Percentiles rank a stretch among this genome's conserved stretches.
Conservation (phyloP, 768 basidiomycete genomes). For the Calocybe cyanea region DNA sequence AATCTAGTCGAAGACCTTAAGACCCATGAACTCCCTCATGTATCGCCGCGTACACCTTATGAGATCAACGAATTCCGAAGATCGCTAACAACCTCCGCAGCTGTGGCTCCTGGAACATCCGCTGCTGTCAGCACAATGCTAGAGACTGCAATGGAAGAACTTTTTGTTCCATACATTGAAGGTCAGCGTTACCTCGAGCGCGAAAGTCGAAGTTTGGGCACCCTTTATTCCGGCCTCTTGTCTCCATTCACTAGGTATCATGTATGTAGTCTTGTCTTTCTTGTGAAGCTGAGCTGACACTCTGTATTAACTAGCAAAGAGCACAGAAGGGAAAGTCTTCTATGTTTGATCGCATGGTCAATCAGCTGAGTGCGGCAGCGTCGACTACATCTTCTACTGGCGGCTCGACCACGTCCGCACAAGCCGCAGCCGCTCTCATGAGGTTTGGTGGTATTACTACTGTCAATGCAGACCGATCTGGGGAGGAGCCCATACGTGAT, state of each 20-base stretch:
- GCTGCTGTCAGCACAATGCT: slow-evolving; percentile 78
- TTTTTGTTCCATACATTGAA: slow-evolving; percentile 93
- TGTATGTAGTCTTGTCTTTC: slow-evolving; percentile 41
- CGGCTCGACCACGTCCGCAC: slow-evolving; percentile 66
- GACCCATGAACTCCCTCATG: slow-evolving; percentile 77
- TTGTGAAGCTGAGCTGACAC: slow-evolving; percentile 7
- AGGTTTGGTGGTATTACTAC: slow-evolving; percentile 81
- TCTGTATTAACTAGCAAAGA: slow-evolving; percentile 39
- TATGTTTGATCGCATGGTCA: slow-evolving; percentile 89
- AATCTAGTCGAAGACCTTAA: slow-evolving; percentile 88
- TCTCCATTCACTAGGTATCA: slow-evolving; percentile 83
- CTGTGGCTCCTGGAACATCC: slow-evolving; percentile 42
- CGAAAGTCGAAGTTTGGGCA: slow-evolving; percentile 79
- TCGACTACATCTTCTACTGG: slow-evolving; percentile 58
- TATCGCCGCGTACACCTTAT: slow-evolving; percentile 58
- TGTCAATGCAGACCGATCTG: slow-evolving; percentile 43
- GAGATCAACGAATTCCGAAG: slow-evolving; percentile 61
- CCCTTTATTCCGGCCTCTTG: slow-evolving; percentile 73
- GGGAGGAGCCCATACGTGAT: slow-evolving; percentile 70
- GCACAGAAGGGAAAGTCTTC: slow-evolving; percentile 67
- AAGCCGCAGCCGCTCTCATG: slow-evolving; percentile 85
- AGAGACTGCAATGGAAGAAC: slow-evolving; percentile 94
- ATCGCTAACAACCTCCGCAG: slow-evolving; percentile 43
- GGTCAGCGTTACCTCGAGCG: slow-evolving; percentile 88
- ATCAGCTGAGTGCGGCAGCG: slow-evolving; percentile 78